A percentile compares a stretch with the other conserved stretches of the same genome.
Evolutionary conservation across 2,329 filamentous ascomycete species (phyloP).

Genomic region (Trichoderma lentiforme): DNA sequence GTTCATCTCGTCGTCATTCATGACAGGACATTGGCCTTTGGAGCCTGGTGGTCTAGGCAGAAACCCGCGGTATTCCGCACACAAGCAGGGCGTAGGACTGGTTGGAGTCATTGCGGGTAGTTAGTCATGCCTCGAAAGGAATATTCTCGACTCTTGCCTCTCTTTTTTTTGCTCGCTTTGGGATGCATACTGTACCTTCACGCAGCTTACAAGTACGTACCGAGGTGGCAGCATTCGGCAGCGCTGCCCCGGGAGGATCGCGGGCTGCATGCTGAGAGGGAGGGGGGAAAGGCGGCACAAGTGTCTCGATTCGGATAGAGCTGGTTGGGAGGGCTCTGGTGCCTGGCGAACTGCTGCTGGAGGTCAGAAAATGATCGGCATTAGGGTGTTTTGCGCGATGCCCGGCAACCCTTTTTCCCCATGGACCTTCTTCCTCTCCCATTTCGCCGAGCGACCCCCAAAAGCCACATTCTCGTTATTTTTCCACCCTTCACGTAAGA

Average conservation of each 20-base stretch:
- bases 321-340: not conserved
- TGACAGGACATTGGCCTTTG: not conserved
- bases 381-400: not conserved
- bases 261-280: not conserved
- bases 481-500: not conserved
- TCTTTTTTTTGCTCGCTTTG: not conserved
- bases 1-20: not conserved
- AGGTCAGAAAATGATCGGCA: not conserved
- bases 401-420: not conserved
- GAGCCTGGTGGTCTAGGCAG: slow-evolving; percentile 5
- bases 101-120: not conserved
- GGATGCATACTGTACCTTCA: not conserved
- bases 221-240: not conserved
- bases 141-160: not conserved
- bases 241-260: not conserved
- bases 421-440: not conserved
- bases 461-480: not conserved
- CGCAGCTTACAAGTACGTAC: not conserved
- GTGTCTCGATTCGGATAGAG: not conserved
- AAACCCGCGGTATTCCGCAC: not conserved
- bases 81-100: not conserved
- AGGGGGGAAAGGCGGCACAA: not conserved
- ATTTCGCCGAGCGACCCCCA: not conserved
- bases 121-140: not conserved
- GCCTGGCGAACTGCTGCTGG: not conserved